These are phyloP conservation scores for Emmonsiellopsis sp. DNA, from an alignment of 2,329 filamentous ascomycete genomes.

Conservation along the genomic window DNA sequence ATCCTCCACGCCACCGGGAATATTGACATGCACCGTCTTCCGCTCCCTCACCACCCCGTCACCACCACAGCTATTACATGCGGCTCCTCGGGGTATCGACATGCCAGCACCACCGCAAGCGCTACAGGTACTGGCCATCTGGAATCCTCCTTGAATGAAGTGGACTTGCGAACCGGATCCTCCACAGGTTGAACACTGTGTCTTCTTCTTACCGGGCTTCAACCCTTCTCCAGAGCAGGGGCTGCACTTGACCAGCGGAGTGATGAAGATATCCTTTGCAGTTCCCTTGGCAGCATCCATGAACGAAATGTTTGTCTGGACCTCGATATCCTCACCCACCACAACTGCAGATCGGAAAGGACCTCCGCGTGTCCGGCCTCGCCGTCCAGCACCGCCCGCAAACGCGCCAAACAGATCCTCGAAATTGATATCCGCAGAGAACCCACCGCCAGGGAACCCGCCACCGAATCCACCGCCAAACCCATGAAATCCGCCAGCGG, in stretches of 20 bases:
- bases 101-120: slow-evolving; percentile 71
- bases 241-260: slow-evolving; percentile 68
- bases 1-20: slow-evolving; percentile 91
- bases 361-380: slow-evolving; percentile 46
- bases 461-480: slow-evolving; percentile 44
- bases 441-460: slow-evolving; percentile 53
- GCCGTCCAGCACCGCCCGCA: slow-evolving; percentile 47
- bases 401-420: slow-evolving; percentile 93
- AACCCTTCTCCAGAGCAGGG: slow-evolving; percentile 77
- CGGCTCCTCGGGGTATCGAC: slow-evolving; percentile 65
- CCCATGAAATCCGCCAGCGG: slow-evolving; percentile 48
- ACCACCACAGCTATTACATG: slow-evolving; percentile 71
- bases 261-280: slow-evolving; percentile 77
- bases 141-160: slow-evolving; percentile 85
- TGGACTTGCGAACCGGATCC: slow-evolving; percentile 82
- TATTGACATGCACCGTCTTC: slow-evolving; percentile 78
- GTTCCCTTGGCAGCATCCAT: slow-evolving; percentile 92
- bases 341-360: slow-evolving; percentile 73
- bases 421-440: slow-evolving; percentile 81
- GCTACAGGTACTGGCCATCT: slow-evolving; percentile 85
- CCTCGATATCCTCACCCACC: slow-evolving; percentile 93
- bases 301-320: slow-evolving; percentile 86
- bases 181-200: slow-evolving; percentile 68
- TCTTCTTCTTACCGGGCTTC: slow-evolving; percentile 66
- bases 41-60: slow-evolving; percentile 75